Percentiles rank a stretch among this genome's conserved stretches.
Evolutionary conservation across 495 filamentous ascomycete genomes (phyloP).

Genomic region (Pyrenula aspistea): DNA sequence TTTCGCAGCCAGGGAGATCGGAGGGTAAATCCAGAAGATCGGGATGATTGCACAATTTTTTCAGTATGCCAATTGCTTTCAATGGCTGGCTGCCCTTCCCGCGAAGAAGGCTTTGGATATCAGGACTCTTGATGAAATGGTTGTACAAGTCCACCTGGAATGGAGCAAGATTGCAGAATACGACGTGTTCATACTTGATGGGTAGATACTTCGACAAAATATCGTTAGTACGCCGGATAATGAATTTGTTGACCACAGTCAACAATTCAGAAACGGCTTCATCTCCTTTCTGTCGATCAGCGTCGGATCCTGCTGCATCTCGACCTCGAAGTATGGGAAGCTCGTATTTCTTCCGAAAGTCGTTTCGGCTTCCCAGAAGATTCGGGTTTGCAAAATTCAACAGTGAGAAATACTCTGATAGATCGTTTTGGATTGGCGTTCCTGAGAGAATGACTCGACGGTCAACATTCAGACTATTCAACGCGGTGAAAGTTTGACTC

Average conservation of each 20-base stretch:
- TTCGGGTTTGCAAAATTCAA: constrained; percentile 96
- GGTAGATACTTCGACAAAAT: constrained; percentile 96
- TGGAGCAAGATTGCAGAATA: constrained; percentile 93
- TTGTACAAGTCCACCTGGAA: constrained; percentile 94
- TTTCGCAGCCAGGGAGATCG: constrained; percentile 81
- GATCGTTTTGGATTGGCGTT: constrained; percentile 95
- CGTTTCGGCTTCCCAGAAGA: constrained; percentile 73
- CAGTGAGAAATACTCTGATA: constrained; percentile 93
- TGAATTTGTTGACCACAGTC: constrained; percentile 88
- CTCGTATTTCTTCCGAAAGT: constrained; percentile 94
- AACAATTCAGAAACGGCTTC: constrained; percentile 74
- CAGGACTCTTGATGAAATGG: constrained; percentile 90
- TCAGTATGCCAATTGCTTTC: constrained; percentile 90
- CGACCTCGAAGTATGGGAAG: constrained; percentile 85
- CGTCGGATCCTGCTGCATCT: constrained; percentile 79
- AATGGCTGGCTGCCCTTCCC: constrained; percentile 94
- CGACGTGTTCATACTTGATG: constrained; percentile 98
- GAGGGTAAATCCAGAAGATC: constrained; percentile 76
- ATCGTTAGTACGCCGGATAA: constrained; percentile 96
- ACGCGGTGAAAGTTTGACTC: constrained; percentile 80
- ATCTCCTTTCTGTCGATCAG: constrained; percentile 72
- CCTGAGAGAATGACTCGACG: constrained; percentile 91
- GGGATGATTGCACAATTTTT: constrained; percentile 98
- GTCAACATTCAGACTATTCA: constrained; percentile 83
- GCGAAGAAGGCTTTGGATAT: constrained; percentile 82